Base-by-base conservation (phyloP, 2,329 filamentous ascomycete genomes). In the Hypomyces perniciosus region DNA sequence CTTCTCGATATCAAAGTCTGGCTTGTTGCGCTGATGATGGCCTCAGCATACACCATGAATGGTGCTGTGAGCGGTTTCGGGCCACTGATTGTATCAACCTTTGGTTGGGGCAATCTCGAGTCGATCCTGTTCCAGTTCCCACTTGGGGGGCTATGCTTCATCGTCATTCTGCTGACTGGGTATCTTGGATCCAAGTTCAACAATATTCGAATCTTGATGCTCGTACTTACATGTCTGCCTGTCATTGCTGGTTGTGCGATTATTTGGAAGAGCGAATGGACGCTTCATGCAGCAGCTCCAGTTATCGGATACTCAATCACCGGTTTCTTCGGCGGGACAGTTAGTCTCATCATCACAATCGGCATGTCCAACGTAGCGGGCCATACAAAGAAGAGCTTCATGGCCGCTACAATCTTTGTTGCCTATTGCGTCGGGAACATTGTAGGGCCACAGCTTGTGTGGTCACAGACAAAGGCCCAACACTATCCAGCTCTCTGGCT, bases 351-450 rank as follows among this genome's bases (percentile, higher is more conserved):
- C 47, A 76, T 80, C 55, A 74, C 73, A 0, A 55, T 79, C 5
- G 74, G 74, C 33, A 76, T 77, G 73, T 79, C 80, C 8, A 90
- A 90, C 56, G 84, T 90, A 0, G 85, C 86, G 0, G 86, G 87
- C 0, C 79, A 86, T 27, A 90, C 86, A 0, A 90, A 90, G 70
- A 90, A 90, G 72, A 86, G 82, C 56, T 83, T 86, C 59, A 88
- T 86, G 75, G 84, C 86, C 0, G 82, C 83, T 0, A 82, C 83
- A 0, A 84, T 88, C 1, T 90, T 90, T 55, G 84, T 88, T 0
- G 85, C 84, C 0, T 90, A 90, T 61, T 87, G 84, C 50, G 81
- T 90, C 3, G 77, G 86, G 1, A 90, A 90, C 58, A 90, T 90
- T 46, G 81, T 90, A 27, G 86, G 86, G 0, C 86, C 86, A 4